phyloP scores from a whole-genome alignment of 2,329 filamentous ascomycete genomes.

The Cercospora zeina region DNA sequence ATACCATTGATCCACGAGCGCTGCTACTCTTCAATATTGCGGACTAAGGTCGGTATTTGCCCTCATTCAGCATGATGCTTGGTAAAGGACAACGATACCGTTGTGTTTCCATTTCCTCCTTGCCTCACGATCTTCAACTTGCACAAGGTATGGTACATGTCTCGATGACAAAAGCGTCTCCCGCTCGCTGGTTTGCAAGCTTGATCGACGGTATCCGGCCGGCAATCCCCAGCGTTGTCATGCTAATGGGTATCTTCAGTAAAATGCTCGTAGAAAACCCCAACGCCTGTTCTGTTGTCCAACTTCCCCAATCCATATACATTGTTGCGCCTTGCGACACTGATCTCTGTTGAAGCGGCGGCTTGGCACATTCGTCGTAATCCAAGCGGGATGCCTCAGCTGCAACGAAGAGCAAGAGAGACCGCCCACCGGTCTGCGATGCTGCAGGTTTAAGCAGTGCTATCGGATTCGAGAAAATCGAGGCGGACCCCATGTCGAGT shows the following conservation, averaged over 20 bases:
- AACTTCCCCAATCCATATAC: background rate
- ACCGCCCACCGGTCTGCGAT: background rate
- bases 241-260: conserved; percentile 30
- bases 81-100: background rate
- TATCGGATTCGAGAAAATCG: conserved; percentile 28
- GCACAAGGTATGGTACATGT: background rate
- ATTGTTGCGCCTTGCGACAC: background rate
- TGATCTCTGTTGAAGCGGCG: background rate
- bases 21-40: background rate
- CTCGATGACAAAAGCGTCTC: background rate
- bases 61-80: background rate
- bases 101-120: background rate
- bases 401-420: background rate
- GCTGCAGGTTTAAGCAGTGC: conserved; percentile 11
- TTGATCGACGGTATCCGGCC: background rate
- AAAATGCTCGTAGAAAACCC: conserved; percentile 12
- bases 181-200: background rate
- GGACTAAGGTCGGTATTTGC: background rate
- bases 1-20: background rate
- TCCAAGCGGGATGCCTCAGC: background rate
- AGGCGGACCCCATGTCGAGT: conserved; percentile 32
- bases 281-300: conserved; percentile 11
- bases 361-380: background rate
- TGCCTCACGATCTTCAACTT: background rate
- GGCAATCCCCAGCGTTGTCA: conserved; percentile 7